A percentile compares a stretch with the other conserved stretches of the same genome.
These are phyloP conservation scores for Aegilops speltoides DNA, from an alignment of 176 grass and related monocot genomes.

Conservation along the genomic window DNA sequence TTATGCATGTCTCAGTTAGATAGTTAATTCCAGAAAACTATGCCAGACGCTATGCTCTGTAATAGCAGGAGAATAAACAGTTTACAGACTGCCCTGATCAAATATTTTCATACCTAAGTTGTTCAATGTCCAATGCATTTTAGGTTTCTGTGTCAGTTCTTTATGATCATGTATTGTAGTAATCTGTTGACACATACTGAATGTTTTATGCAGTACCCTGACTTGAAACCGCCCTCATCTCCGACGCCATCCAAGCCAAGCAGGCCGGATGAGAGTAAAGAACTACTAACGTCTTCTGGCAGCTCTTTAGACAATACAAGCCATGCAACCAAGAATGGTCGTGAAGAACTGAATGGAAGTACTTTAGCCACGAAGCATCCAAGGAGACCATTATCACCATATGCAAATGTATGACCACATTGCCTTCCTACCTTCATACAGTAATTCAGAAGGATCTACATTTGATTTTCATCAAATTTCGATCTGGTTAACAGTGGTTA, in stretches of 20 bases:
- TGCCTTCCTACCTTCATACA: background rate
- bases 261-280: conserved; percentile 8
- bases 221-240: conserved; percentile 55
- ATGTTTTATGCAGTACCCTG: conserved; percentile 48
- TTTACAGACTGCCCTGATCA: background rate
- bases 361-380: conserved; percentile 18
- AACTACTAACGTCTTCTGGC: conserved; percentile 28
- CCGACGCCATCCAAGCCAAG: conserved; percentile 41
- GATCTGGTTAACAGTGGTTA: background rate
- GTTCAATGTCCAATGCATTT: background rate
- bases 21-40: background rate
- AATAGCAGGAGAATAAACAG: background rate
- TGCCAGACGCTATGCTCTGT: background rate
- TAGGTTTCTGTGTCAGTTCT: background rate
- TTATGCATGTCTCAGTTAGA: background rate
- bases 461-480: background rate
- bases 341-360: conserved; percentile 21
- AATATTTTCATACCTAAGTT: background rate
- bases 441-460: background rate
- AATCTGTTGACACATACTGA: background rate
- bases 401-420: conserved; percentile 56
- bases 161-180: background rate
- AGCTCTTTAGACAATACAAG: background rate
- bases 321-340: conserved; percentile 28
- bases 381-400: conserved; percentile 50